phyloP scores from a whole-genome alignment of 805 yeast genomes.

The Ascoidea asiatica region DNA sequence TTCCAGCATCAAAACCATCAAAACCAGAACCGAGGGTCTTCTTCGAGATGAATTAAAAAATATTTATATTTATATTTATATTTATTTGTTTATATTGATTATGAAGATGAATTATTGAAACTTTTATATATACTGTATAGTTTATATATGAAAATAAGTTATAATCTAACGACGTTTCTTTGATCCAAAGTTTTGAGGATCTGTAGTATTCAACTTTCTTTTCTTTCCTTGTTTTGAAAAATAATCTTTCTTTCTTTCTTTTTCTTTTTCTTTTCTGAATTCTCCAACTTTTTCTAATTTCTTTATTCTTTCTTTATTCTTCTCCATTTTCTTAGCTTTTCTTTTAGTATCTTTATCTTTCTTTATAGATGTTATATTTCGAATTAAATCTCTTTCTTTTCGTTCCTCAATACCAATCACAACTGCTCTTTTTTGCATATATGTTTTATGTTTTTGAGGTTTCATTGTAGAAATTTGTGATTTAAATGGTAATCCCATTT shows the following conservation, averaged over 20 bases:
- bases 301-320: constrained; percentile 48
- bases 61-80: no score
- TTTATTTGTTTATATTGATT: no score
- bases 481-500: constrained; percentile 73
- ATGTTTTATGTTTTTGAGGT: constrained; percentile 74
- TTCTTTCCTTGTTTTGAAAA: not conserved
- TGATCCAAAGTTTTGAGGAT: not conserved
- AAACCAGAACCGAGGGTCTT: no score
- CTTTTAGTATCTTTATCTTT: constrained; percentile 77
- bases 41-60: no score
- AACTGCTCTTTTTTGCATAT: constrained; percentile 84
- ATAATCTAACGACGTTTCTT: not conserved
- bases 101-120: no score
- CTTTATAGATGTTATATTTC: constrained; percentile 72
- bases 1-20: no score
- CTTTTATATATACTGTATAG: no score
- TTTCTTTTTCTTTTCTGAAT: constrained; percentile 57
- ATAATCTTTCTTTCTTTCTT: constrained; percentile 68
- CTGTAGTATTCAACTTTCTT: not conserved
- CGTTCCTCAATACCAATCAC: constrained; percentile 86
- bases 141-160: no score
- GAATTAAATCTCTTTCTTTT: constrained; percentile 82
- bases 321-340: constrained; percentile 48
- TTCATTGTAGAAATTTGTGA: constrained; percentile 84
- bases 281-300: constrained; percentile 63